Evolutionary conservation across 2,329 filamentous ascomycete genomes (phyloP).

Genomic region (Clarireedia monteithiana): DNA sequence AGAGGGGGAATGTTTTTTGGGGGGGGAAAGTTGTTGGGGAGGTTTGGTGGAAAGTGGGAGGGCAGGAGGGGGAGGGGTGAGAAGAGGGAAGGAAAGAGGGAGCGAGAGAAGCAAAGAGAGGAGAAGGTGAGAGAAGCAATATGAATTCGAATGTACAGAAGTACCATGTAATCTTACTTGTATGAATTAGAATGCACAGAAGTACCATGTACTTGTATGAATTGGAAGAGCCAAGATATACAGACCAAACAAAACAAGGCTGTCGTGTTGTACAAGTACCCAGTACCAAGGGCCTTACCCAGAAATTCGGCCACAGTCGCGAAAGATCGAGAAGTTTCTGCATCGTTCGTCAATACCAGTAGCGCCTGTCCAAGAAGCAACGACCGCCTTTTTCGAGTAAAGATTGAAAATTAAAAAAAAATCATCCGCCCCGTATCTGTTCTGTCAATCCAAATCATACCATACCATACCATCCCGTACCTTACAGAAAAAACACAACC

Average conservation of each 20-base stretch:
- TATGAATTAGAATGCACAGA: background rate
- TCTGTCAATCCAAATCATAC: no score
- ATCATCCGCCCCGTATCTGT: background rate
- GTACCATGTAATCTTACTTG: no score
- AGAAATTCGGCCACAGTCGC: background rate
- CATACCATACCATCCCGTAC: background rate
- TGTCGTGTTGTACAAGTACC: background rate
- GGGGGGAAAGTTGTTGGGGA: no score
- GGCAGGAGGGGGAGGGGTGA: no score
- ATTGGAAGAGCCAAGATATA: no score
- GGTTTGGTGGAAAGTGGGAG: no score
- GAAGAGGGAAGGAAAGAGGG: background rate
- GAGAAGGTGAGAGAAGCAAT: no score
- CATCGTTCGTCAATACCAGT: background rate
- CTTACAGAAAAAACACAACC: background rate
- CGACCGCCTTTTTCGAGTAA: conserved; percentile 3
- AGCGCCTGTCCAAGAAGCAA: background rate
- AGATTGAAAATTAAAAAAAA: conserved; percentile 1
- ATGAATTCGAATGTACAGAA: background rate
- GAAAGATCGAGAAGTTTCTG: conserved; percentile 10
- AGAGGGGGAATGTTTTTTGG: no score
- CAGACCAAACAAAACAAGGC: no score
- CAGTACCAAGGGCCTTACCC: background rate
- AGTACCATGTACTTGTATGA: no score
- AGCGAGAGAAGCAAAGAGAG: background rate